Evolutionary conservation across 2,329 filamentous ascomycete genomes (phyloP).

Genomic region (Penicillium sp.): DNA sequence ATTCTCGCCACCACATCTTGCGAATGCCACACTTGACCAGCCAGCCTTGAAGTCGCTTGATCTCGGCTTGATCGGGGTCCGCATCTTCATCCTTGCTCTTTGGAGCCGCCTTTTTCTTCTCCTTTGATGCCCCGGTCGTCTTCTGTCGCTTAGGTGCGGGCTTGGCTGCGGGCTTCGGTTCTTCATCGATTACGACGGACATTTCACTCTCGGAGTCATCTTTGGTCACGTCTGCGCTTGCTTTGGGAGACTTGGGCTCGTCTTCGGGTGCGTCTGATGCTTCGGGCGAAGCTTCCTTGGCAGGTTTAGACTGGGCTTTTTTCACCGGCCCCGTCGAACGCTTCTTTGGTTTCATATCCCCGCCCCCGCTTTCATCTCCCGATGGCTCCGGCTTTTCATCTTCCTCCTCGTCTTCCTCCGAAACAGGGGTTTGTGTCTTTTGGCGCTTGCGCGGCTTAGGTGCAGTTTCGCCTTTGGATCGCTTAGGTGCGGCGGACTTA

Average conservation of each 20-base stretch:
- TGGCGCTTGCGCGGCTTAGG: slow-evolving; percentile 38
- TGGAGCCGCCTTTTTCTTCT: slow-evolving; percentile 36
- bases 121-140: slow-evolving; percentile 31
- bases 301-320: slow-evolving; percentile 12
- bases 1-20: slow-evolving; percentile 87
- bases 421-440: slow-evolving; percentile 36
- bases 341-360: slow-evolving; percentile 25
- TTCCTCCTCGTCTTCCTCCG: slow-evolving; percentile 26
- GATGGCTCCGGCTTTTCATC: slow-evolving; percentile 14
- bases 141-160: slow-evolving; percentile 57
- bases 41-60: slow-evolving; percentile 86
- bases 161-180: slow-evolving; percentile 64
- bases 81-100: slow-evolving; percentile 52
- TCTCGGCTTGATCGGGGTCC: slow-evolving; percentile 72
- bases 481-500: slow-evolving; percentile 32
- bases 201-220: slow-evolving; percentile 66
- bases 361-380: slow-evolving; percentile 28
- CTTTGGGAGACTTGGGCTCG: slow-evolving; percentile 16
- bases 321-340: slow-evolving; percentile 13
- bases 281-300: slow-evolving; percentile 15
- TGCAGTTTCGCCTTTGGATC: slow-evolving; percentile 26
- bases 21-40: slow-evolving; percentile 88
- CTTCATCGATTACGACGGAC: slow-evolving; percentile 79
- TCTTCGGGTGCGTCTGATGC: slow-evolving; percentile 18
- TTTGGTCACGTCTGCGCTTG: slow-evolving; percentile 46